Evolutionary conservation across 1,284 basidiomycete species (phyloP), one percentile per base, ranked within the genome.

Genomic region (Cryptococcus sp.): DNA sequence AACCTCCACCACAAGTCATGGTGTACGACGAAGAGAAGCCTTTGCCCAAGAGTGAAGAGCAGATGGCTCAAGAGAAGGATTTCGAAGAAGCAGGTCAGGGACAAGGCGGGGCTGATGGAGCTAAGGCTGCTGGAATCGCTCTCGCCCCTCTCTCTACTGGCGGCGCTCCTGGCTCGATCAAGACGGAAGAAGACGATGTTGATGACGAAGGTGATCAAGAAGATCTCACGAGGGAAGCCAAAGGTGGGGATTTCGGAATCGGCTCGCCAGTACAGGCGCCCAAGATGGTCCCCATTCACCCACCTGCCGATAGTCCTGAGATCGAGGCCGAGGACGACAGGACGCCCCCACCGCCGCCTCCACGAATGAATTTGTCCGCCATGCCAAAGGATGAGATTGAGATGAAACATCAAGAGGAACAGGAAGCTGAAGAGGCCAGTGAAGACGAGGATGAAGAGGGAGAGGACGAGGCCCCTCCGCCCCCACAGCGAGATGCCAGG

Each of bases 91-190:
- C 54, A 3, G 74, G 69, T 3, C 36, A 45, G 11, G 66, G 70
- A 2, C 41, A 46, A 0, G 53, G 52, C 4, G 74, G 72, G 13
- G 59, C 63, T 0, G 61, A 65, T 25, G 74, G 74, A 7, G 74
- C 72, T 1, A 48, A 50, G 22, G 63, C 61, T 1, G 70, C 70
- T 21, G 74, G 74, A 2, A 74, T 76, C 19, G 68, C 74, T 4
- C 45, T 73, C n/a, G 53, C 54, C 0, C 59, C 63, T 23, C 48
- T 53, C 3, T 61, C 59, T 10, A 46, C 62, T 7, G 63, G 57
- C 21, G 55, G 48, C 10, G 60, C 59, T 1, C 61, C 55, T 18
- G 60, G 58, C 16, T 59, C 53, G 16, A 60, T 62, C 19, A 24
- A 61, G 25, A 31, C 50, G 7, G 60, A 63, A 32, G 43, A 56